Evolutionary conservation across 2,329 filamentous ascomycete species (phyloP).

Genomic region (Cryphonectria japonica): DNA sequence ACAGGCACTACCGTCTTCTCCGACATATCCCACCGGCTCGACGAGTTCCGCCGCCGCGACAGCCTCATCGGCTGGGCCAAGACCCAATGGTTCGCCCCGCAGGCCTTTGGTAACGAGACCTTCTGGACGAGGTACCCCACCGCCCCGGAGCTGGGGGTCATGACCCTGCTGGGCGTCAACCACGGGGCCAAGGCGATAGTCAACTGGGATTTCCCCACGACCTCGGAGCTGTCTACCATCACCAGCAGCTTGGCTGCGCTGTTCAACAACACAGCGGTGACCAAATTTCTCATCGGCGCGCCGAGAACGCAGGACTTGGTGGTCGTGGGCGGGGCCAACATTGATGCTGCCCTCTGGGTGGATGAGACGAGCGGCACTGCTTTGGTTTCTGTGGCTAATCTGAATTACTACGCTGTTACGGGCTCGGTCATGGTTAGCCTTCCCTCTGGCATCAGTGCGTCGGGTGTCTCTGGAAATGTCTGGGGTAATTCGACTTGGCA

Average conservation of each 20-base stretch:
- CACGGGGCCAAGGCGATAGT: slow-evolving; percentile 54
- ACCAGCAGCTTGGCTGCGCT: slow-evolving; percentile 45
- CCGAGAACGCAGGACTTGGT: slow-evolving; percentile 34
- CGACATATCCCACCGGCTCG: slow-evolving; percentile 49
- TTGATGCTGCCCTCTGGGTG: slow-evolving; percentile 49
- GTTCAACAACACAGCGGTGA: slow-evolving; percentile 39
- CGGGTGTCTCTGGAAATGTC: slow-evolving; percentile 13
- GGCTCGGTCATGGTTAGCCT: slow-evolving; percentile 19
- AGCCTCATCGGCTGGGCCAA: slow-evolving; percentile 45
- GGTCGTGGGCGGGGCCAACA: slow-evolving; percentile 31
- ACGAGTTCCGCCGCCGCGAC: slow-evolving; percentile 46
- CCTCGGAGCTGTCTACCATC: slow-evolving; percentile 37
- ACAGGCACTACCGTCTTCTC: slow-evolving; percentile 40
- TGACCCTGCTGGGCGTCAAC: slow-evolving; percentile 52
- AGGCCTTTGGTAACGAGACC: slow-evolving; percentile 51
- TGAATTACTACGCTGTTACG: slow-evolving; percentile 25
- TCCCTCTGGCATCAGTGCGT: slow-evolving; percentile 18
- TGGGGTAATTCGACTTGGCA: slow-evolving; percentile 29
- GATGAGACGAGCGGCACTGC: slow-evolving; percentile 30
- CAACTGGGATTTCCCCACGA: slow-evolving; percentile 52
- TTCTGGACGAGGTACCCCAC: slow-evolving; percentile 54
- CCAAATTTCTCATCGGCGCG: slow-evolving; percentile 43
- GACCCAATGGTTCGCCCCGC: slow-evolving; percentile 53
- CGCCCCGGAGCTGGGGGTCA: slow-evolving; percentile 47
- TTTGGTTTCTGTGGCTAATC: slow-evolving; percentile 29